These are phyloP conservation scores for Trichosporon inkin DNA, from an alignment of 1,284 basidiomycete species.

Conservation along the genomic window DNA sequence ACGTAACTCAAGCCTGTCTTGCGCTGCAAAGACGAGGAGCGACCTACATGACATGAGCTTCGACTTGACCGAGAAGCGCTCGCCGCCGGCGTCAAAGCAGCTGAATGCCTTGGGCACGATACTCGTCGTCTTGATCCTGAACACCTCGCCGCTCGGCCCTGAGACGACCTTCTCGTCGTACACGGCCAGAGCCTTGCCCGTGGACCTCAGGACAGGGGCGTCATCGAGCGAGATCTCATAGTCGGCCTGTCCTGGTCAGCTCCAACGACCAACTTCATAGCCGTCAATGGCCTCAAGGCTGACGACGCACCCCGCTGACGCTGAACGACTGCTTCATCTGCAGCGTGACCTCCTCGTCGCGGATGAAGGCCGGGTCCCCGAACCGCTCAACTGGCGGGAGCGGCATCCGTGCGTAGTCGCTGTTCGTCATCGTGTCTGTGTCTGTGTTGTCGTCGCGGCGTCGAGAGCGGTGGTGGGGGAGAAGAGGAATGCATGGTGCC, in stretches of 20 bases:
- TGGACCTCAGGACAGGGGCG: not conserved
- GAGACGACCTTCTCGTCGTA: not conserved
- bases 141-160: not conserved
- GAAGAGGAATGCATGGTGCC: not conserved
- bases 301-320: not conserved
- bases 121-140: constrained; percentile 5
- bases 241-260: not conserved
- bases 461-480: not conserved
- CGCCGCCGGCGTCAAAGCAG: not conserved
- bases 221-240: not conserved
- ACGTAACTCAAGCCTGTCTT: too few relatives aligned
- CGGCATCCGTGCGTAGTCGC: not conserved
- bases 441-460: too few relatives aligned
- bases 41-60: not conserved
- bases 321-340: constrained; percentile 4
- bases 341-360: not conserved
- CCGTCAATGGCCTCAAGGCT: too few relatives aligned
- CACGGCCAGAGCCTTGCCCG: not conserved
- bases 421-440: not conserved
- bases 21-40: too few relatives aligned
- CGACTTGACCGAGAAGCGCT: not conserved
- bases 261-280: not conserved
- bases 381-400: not conserved
- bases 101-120: not conserved
- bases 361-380: not conserved